Evolutionary conservation across 495 filamentous ascomycete genomes (phyloP).

Genomic region (Pyrenopolyporus hunteri): DNA sequence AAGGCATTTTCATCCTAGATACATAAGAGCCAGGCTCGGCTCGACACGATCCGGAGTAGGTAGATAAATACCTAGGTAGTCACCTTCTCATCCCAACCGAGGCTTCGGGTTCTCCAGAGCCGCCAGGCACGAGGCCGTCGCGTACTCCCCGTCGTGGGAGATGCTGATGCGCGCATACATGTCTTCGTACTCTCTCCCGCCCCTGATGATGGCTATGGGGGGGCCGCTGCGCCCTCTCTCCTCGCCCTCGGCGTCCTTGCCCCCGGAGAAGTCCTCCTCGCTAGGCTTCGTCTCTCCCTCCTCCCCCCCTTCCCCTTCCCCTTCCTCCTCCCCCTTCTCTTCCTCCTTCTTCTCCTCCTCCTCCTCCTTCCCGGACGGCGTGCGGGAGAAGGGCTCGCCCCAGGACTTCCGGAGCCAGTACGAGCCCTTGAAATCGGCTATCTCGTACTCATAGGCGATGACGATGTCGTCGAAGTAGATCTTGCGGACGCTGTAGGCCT

Average conservation of each 20-base stretch:
- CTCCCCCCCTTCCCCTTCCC: too few species aligned
- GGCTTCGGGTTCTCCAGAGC: neutral
- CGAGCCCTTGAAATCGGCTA: neutral
- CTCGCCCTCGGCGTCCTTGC: neutral
- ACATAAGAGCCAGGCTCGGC: too few species aligned
- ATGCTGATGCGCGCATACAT: slow-evolving; percentile 45
- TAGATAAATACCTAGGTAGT: too few species aligned
- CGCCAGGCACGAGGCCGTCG: slow-evolving; percentile 39
- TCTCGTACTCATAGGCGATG: slow-evolving; percentile 37
- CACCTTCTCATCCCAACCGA: too few species aligned
- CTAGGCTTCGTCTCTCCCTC: neutral
- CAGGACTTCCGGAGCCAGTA: too few species aligned
- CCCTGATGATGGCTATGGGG: slow-evolving; percentile 40
- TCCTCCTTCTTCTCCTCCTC: too few species aligned
- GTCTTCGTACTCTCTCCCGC: neutral
- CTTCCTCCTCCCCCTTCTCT: too few species aligned
- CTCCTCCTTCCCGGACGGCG: too few species aligned
- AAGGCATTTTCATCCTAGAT: too few species aligned
- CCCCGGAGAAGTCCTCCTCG: too few species aligned
- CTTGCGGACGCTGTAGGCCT: slow-evolving; percentile 56
- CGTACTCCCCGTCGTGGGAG: slow-evolving; percentile 47
- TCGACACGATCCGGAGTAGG: too few species aligned
- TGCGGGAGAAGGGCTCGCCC: too few species aligned
- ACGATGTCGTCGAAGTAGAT: slow-evolving; percentile 55
- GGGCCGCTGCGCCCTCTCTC: neutral